A percentile compares a stretch with the other conserved stretches of the same genome.
Evolutionary conservation across 441 rosid species (phyloP).

Genomic region (Omphalea diandra): DNA sequence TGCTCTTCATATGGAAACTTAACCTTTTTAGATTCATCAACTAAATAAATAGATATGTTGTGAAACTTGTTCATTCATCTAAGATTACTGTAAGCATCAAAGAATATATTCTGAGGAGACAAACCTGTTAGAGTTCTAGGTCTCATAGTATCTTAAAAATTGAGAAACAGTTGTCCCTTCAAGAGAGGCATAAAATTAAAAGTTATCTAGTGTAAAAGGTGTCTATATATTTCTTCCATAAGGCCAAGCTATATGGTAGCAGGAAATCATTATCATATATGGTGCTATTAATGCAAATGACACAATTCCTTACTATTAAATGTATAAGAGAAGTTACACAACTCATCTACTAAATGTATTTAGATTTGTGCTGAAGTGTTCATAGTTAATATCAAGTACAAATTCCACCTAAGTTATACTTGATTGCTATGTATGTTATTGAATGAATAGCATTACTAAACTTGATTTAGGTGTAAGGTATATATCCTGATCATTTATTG

Average conservation of each 20-base stretch:
- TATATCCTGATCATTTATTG: slow-evolving; percentile 17
- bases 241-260: slow-evolving; percentile 43
- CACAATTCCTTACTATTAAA: slow-evolving; percentile 32
- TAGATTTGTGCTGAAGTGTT: slow-evolving; percentile 48
- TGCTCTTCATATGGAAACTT: slow-evolving; percentile 37
- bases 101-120: slow-evolving; percentile 41
- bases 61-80: slow-evolving; percentile 34
- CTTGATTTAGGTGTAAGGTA: slow-evolving; percentile 43
- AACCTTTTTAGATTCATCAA: slow-evolving; percentile 47
- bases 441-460: slow-evolving; percentile 47
- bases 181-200: slow-evolving; percentile 52
- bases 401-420: slow-evolving; percentile 47
- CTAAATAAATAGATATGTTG: slow-evolving; percentile 56
- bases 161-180: slow-evolving; percentile 38
- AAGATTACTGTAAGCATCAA: slow-evolving; percentile 39
- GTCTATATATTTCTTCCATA: slow-evolving; percentile 49
- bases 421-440: slow-evolving; percentile 34
- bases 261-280: slow-evolving; percentile 28
- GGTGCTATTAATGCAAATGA: slow-evolving; percentile 54
- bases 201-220: slow-evolving; percentile 58
- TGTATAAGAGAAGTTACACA: slow-evolving; percentile 38
- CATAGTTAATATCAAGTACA: slow-evolving; percentile 53
- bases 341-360: slow-evolving; percentile 51
- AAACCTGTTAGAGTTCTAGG: slow-evolving; percentile 42
- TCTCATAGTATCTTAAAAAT: slow-evolving; percentile 33